Evolutionary conservation across 2,329 filamentous ascomycete genomes (phyloP).

Genomic region (Trichophyton rubrum): DNA sequence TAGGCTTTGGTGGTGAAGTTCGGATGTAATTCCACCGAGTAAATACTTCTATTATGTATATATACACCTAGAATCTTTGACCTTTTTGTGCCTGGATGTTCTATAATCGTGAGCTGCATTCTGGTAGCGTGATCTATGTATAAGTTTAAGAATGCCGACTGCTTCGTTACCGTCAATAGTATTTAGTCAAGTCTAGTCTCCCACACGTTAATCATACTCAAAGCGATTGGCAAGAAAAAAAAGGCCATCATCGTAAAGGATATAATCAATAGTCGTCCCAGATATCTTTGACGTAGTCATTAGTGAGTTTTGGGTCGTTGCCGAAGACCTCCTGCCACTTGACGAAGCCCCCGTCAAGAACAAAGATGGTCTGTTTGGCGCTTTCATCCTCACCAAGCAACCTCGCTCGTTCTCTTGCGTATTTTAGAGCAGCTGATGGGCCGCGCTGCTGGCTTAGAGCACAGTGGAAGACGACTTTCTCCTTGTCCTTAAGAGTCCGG

Average conservation of each 20-base stretch:
- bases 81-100: not conserved
- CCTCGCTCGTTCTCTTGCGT: constrained; percentile 50
- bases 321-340: constrained; percentile 79
- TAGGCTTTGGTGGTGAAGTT: constrained; percentile 73
- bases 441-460: constrained; percentile 83
- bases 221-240: not conserved
- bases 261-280: constrained; percentile 49
- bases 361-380: constrained; percentile 57
- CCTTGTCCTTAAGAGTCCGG: constrained; percentile 60
- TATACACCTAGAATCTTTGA: not conserved
- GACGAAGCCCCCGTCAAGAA: constrained; percentile 73
- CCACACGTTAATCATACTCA: not conserved
- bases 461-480: constrained; percentile 89
- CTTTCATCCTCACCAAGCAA: constrained; percentile 32
- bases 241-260: too few relatives aligned
- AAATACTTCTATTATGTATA: not conserved
- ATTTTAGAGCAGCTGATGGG: constrained; percentile 68
- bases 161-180: not conserved
- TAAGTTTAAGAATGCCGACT: not conserved
- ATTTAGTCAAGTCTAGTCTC: not conserved
- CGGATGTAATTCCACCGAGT: constrained; percentile 8
- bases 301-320: constrained; percentile 64
- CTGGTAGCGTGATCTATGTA: not conserved
- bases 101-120: not conserved
- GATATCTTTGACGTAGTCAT: constrained; percentile 70